Conservation (phyloP, 441 rosid species). For the Erodium texanum region DNA sequence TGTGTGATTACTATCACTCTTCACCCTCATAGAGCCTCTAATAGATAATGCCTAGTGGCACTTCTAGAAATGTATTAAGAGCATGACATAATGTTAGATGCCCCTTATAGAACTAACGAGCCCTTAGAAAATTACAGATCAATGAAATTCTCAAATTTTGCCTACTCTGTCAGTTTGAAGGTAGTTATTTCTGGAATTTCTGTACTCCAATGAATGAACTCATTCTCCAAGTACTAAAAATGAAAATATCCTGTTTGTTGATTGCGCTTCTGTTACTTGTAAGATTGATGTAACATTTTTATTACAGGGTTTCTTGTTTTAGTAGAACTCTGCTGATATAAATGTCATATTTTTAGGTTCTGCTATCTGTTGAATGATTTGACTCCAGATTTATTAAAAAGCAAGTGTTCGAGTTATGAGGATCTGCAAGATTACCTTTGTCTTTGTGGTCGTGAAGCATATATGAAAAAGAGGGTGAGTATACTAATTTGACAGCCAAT, state of each 20-base stretch:
- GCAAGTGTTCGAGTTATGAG: slow-evolving; percentile 56
- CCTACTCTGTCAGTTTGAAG: not conserved
- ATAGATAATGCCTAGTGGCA: not conserved
- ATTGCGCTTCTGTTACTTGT: too few species aligned
- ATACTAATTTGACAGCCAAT: too few species aligned
- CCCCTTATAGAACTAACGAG: not conserved
- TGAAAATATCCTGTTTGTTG: too few species aligned
- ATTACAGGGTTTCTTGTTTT: not conserved
- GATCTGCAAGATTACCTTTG: slow-evolving; percentile 68
- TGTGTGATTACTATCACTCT: not conserved
- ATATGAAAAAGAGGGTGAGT: slow-evolving; percentile 69
- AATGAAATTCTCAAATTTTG: not conserved
- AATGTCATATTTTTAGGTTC: slow-evolving; percentile 41
- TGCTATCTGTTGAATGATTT: slow-evolving; percentile 79
- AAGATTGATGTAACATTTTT: not conserved
- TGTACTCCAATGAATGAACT: too few species aligned
- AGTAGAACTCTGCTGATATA: slow-evolving; percentile 14
- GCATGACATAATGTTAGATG: not conserved
- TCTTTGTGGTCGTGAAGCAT: slow-evolving; percentile 80
- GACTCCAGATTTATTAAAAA: slow-evolving; percentile 60
- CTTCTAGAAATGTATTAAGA: not conserved
- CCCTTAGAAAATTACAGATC: not conserved
- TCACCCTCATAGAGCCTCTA: not conserved
- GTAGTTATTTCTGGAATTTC: too few species aligned
- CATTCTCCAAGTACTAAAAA: too few species aligned